Base-by-base conservation (phyloP, 2,329 filamentous ascomycete species). In the Dactylellina parvicollis region DNA sequence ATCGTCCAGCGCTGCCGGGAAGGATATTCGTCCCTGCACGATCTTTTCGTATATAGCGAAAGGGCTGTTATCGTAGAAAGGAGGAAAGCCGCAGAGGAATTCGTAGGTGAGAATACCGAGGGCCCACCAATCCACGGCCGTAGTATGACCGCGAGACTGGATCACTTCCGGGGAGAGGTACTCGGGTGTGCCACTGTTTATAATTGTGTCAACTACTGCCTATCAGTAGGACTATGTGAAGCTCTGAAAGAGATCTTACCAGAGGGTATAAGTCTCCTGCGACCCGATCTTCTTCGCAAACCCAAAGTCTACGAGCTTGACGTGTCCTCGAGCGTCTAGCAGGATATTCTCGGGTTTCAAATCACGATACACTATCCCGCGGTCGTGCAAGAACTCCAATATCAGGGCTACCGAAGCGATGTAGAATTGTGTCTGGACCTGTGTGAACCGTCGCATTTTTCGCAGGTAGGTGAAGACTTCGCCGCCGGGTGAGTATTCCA, bases 41-140 rank as follows among this genome's bases (percentile, higher is more conserved):
- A 94, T 94, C 81, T 90, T 88, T 80, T 92, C 91, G 81, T 94
- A 94, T 69, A 94, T 94, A 80, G 93, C 91, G 76, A 94, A 91
- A 0, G 91, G 91, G 76, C 92, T 94, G 76, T 91, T 88, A 79
- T 93, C 89, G 90, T 91, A 95, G 79, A 94, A 95, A 0, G 91
- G 91, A 12, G 91, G 91, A 78, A 93, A 92, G 26, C 91, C 91
- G 8, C 91, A 92, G 52, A 94, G 82, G 79, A 94, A 94, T 79
- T 95, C 91, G 80, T 92, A 94, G 70, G 94, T 88, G 65, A 95
- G 81, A 76, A 94, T 92, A 24, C 91, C 91, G 76, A 95, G 84
- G 0, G 91, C 91, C 91, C 91, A 94, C 91, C 91, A 94, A 82
- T 94, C 91, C 34, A 94, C 91, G 12, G 91, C 90, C 1, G 86